Evolutionary conservation across 2,329 filamentous ascomycete genomes (phyloP).

Genomic region (Allantophomopsis cytisporea): DNA sequence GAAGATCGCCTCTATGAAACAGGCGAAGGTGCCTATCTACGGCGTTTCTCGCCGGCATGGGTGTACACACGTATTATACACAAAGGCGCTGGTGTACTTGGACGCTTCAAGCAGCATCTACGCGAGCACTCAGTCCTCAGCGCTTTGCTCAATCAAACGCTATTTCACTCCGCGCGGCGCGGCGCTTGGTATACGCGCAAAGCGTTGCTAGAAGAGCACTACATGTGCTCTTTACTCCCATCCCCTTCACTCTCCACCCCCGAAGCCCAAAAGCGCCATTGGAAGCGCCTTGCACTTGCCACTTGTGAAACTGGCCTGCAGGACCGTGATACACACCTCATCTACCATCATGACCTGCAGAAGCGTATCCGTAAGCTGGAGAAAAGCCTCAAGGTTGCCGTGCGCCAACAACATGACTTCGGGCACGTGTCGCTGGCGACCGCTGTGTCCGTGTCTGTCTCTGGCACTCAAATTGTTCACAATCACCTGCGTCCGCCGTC

Average conservation of each 20-base stretch:
- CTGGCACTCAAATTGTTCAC: constrained; percentile 66
- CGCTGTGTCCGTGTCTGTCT: constrained; percentile 60
- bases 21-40: constrained; percentile 78
- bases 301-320: constrained; percentile 84
- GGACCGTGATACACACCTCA: constrained; percentile 79
- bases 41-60: constrained; percentile 82
- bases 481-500: constrained; percentile 24
- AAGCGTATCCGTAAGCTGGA: constrained; percentile 90
- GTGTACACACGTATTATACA: constrained; percentile 89
- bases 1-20: constrained; percentile 66
- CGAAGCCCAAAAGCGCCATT: constrained; percentile 64
- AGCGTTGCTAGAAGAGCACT: constrained; percentile 87
- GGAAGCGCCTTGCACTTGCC: constrained; percentile 60
- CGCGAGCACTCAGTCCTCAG: constrained; percentile 62
- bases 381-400: constrained; percentile 67
- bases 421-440: constrained; percentile 67
- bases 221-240: constrained; percentile 57
- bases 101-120: constrained; percentile 67
- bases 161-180: constrained; percentile 76
- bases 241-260: constrained; percentile 8
- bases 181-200: constrained; percentile 95
- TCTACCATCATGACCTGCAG: constrained; percentile 88
- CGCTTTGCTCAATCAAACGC: constrained; percentile 64
- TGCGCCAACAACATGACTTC: constrained; percentile 85
- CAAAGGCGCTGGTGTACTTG: constrained; percentile 69